Base-by-base conservation (phyloP, 2,329 filamentous ascomycete species). In the Diplodia scrobiculata region DNA sequence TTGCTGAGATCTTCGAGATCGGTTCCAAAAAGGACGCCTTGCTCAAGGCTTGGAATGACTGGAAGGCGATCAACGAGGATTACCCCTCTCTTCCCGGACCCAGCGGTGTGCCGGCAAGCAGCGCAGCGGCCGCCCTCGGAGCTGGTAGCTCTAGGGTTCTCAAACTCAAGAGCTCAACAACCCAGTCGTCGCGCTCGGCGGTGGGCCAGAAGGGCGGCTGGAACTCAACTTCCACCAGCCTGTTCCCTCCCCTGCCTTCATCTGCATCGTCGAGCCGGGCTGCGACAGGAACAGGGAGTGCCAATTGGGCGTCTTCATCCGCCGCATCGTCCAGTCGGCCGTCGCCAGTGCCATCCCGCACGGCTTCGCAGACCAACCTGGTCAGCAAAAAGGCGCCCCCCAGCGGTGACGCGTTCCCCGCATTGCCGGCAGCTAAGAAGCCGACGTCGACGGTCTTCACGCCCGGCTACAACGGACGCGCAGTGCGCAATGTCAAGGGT, bases 1-100 rank as follows among this genome's bases (percentile, higher is more conserved):
- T 97, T 2, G 91, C 94, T 5, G 94, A 98, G 63, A 87, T 99
- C 11, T 98, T 95, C 72, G 94, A 99, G 71, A 89, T 96, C 71
- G 84, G 89, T 59, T 75, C 77, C 19, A 97, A 96, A 75, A 87
- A 87, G 1, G 88, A 89, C 63, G 83, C 82, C 0, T 80, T 99
- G 2, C 85, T 92, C 29, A 89, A 89, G 72, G 91, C 93, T 1
- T 97, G 94, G 92, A 91, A 92, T 71, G 91, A 97, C 78, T 97
- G 94, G 91, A 91, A 91, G 54, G 92, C 92, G 45, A 95, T 96
- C 79, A 96, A 96, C 70, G 93, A 97, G 77, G 93, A 97, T 75
- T 98, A 97, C 71, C 94, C 94, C 0, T 91, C 91, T 1, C 82
- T 98, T 0, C 93, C 94, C 1, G 89, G 90, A 0, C 84, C 91